Evolutionary conservation across 1,139 yeast species (phyloP).

Genomic region (Ogataea hybrid): DNA sequence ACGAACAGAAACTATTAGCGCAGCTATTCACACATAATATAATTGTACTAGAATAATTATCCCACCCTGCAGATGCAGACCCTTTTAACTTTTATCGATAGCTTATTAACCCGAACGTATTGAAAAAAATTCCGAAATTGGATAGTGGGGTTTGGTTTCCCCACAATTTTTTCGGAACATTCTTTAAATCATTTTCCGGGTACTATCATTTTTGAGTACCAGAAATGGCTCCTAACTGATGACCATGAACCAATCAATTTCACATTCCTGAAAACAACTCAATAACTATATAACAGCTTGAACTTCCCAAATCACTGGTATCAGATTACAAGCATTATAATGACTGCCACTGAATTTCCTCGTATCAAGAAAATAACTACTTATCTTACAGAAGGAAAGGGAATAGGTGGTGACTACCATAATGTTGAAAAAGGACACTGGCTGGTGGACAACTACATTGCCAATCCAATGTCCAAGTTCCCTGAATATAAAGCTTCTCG

Average conservation of each 20-base stretch:
- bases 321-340: neutral
- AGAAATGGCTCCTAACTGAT: neutral
- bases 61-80: neutral
- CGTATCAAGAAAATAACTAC: conserved; percentile 42
- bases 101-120: neutral
- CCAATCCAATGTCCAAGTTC: conserved; percentile 49
- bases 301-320: neutral
- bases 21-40: neutral
- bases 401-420: conserved; percentile 50
- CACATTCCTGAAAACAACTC: neutral
- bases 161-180: neutral
- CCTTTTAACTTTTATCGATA: neutral
- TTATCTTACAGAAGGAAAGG: conserved; percentile 41
- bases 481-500: conserved; percentile 43
- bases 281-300: neutral
- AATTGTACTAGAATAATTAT: neutral
- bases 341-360: conserved; percentile 34
- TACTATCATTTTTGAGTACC: neutral
- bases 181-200: neutral
- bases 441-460: conserved; percentile 43
- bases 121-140: neutral
- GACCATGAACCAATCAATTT: neutral
- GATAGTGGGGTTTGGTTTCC: neutral
- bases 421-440: conserved; percentile 48
- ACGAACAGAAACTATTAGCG: neutral